Conservation (phyloP, 2,329 filamentous ascomycete species). For the Pseudogymnoascus sp. region DNA sequence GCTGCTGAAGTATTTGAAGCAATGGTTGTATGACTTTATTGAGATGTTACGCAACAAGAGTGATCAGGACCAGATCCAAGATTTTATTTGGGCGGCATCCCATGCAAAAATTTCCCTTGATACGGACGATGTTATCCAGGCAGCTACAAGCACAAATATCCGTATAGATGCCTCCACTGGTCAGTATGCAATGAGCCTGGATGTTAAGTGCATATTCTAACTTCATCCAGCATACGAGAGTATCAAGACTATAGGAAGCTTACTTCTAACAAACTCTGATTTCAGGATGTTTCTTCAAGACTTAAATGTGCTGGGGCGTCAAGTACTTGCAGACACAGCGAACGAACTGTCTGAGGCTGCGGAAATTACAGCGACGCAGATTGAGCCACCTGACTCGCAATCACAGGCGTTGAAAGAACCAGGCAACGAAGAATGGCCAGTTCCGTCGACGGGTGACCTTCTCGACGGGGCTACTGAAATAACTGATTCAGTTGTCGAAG, state of each 20-base stretch:
- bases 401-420: constrained; percentile 46
- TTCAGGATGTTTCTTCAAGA: constrained; percentile 83
- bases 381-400: constrained; percentile 62
- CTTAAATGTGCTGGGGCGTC: constrained; percentile 66
- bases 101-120: constrained; percentile 67
- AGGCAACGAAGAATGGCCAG: constrained; percentile 40
- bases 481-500: constrained; percentile 29
- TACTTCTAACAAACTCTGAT: constrained; percentile 85
- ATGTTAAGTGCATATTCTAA: neutral
- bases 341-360: constrained; percentile 71
- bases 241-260: constrained; percentile 70
- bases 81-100: constrained; percentile 78
- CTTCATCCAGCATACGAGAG: constrained; percentile 61
- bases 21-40: constrained; percentile 73
- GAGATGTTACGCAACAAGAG: constrained; percentile 81
- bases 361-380: constrained; percentile 61
- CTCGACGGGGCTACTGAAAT: constrained; percentile 49
- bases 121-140: constrained; percentile 52
- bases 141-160: constrained; percentile 54
- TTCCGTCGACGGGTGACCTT: constrained; percentile 57
- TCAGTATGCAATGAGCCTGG: constrained; percentile 30
- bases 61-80: constrained; percentile 74
- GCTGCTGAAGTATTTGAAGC: constrained; percentile 62
- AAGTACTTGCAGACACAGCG: constrained; percentile 82
- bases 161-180: constrained; percentile 66